Conservation (phyloP, 129 eudicot species). For the Daucus carota region DH1_v3.0 NC_030387.2:37762001-37762500, state of each 20-base stretch:
- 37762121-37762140: conserved; percentile 29
- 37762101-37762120: conserved; percentile 32
- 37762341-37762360: neutral
- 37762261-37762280: conserved; percentile 21
- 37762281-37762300: conserved; percentile 24
- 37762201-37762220: conserved; percentile 41
- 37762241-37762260: conserved; percentile 27
- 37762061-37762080: conserved; percentile 44
- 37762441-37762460: too few relatives aligned
- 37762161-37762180: conserved; percentile 18
- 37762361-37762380: neutral
- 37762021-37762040: conserved; percentile 45
- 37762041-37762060: conserved; percentile 44
- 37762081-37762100: conserved; percentile 52
- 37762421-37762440: too few relatives aligned
- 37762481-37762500: too few relatives aligned
- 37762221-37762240: conserved; percentile 43
- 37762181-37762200: conserved; percentile 18
- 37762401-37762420: too few relatives aligned
- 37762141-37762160: conserved; percentile 21
- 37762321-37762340: neutral
- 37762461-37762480: too few relatives aligned
- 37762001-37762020: conserved; percentile 43
- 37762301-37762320: conserved; percentile 13
- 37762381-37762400: neutral